These are phyloP conservation scores for Hysterium pulicare DNA, from an alignment of 2,329 filamentous ascomycete genomes.

Conservation along the genomic window DNA sequence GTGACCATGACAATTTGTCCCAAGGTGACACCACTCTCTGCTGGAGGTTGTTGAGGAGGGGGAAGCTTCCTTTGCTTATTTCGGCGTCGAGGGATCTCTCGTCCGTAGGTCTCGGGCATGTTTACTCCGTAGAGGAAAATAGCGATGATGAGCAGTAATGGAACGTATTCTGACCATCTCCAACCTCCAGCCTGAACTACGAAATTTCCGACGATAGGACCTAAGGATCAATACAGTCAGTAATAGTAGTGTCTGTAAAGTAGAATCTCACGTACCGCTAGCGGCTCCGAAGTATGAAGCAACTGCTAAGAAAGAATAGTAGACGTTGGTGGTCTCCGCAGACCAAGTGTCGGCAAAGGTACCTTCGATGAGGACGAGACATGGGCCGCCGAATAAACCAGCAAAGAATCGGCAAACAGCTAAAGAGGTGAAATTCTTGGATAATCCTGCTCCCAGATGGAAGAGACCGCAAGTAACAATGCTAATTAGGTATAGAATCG, in stretches of 20 bases:
- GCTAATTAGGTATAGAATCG: constrained; percentile 46
- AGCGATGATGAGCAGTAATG: constrained; percentile 35
- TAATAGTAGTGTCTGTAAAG: too few species aligned
- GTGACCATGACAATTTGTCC: constrained; percentile 25
- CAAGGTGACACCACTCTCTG: constrained; percentile 20
- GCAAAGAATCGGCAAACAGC: constrained; percentile 45
- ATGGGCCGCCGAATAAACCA: constrained; percentile 23
- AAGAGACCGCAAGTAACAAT: constrained; percentile 50
- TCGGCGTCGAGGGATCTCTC: constrained; percentile 23
- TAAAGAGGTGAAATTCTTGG: constrained; percentile 48
- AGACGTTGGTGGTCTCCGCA: constrained; percentile 29
- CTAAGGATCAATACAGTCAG: constrained; percentile 3
- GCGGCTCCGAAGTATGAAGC: constrained; percentile 32
- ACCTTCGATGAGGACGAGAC: constrained; percentile 26
- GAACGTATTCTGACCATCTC: constrained; percentile 38
- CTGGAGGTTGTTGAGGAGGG: constrained; percentile 11
- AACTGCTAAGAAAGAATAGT: constrained; percentile 30
- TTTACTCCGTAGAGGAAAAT: constrained; percentile 37
- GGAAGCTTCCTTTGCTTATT: constrained; percentile 8
- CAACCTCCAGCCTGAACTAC: constrained; percentile 36
- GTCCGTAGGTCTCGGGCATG: constrained; percentile 51
- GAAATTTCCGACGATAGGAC: constrained; percentile 41
- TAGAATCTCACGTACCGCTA: constrained; percentile 6
- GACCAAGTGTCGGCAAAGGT: constrained; percentile 34
- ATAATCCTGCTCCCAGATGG: constrained; percentile 50